Evolutionary conservation across 1,139 yeast genomes (phyloP).

Genomic region (Taiozyma onychis): DNA sequence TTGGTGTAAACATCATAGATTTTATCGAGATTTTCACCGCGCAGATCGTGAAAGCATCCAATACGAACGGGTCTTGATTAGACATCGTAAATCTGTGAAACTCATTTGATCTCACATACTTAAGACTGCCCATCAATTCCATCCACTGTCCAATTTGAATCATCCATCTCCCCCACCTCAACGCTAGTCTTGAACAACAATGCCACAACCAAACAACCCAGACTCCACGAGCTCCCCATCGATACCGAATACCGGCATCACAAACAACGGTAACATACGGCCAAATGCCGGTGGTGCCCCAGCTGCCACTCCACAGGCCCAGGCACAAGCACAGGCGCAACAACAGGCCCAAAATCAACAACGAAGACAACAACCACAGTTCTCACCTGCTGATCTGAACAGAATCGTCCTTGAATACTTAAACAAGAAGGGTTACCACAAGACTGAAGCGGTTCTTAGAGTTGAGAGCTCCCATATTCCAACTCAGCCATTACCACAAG

Average conservation of each 20-base stretch:
- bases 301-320: conserved; percentile 5
- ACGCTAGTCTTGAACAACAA: neutral
- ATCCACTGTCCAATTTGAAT: neutral
- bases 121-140: neutral
- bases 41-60: neutral
- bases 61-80: neutral
- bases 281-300: neutral
- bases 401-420: conserved; percentile 88
- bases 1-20: neutral
- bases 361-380: conserved; percentile 24
- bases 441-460: conserved; percentile 90
- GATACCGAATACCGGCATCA: conserved; percentile 1
- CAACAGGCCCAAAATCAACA: conserved; percentile 11
- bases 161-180: too few relatives aligned
- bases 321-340: conserved; percentile 10
- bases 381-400: conserved; percentile 76
- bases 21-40: neutral
- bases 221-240: neutral
- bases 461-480: conserved; percentile 78
- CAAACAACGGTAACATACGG: conserved; percentile 2
- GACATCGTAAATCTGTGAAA: neutral
- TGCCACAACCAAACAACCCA: conserved; percentile 4
- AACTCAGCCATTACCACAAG: conserved; percentile 43
- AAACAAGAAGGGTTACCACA: conserved; percentile 88
- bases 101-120: neutral